Base-by-base conservation (phyloP, 805 yeast genomes). In the Kodamaea hsintzibuensis region DNA sequence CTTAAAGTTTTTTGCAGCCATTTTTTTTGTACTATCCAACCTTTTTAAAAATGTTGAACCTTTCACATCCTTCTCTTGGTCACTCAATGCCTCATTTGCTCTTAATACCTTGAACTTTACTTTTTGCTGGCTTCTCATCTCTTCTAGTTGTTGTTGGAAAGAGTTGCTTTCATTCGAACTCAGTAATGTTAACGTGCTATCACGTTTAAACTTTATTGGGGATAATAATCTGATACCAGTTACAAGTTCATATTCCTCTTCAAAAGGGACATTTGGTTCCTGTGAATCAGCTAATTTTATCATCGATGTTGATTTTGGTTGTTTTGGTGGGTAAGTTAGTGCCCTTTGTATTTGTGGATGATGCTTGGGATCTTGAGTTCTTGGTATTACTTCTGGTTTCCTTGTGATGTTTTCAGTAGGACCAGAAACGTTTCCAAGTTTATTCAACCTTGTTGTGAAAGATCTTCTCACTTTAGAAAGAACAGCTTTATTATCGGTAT, bases 1-100 rank as follows among this genome's bases (percentile, higher is more conserved):
- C 8, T 30, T 30, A 12, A 30, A 2, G 35, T 46, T 46, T 46
- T 35, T 46, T 25, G 49, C 40, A 30, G 40, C 40, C 49, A 46
- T 46, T 46, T 33, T 30, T 46, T 46, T 30, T 7, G 40, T 6
- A 12, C 37, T 27, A 9, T 19, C 7, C n/a, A 43, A 7, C 18
- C 37, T n/a, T 18, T 25, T 25, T 2, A 27, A 22, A 16, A 12
- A 2, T 3, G 10, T 27, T 22, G 17, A 13, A 14, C 13, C 33
- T 22, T 33, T 46, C 25, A 8, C 9, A 3, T 13, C 14, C 2
- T n/a, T 3, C 18, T 38, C 42, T 38, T 38, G 6, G 3, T 38
- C 8, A 14, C 8, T 9, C 19, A 40, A 40, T 2, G 44, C 2
- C 13, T 40, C 44, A 2, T 40, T 25, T 12, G 2, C 17, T 14